Conservation (phyloP, 768 basidiomycete species). For the Lentinula lateritia region DNA sequence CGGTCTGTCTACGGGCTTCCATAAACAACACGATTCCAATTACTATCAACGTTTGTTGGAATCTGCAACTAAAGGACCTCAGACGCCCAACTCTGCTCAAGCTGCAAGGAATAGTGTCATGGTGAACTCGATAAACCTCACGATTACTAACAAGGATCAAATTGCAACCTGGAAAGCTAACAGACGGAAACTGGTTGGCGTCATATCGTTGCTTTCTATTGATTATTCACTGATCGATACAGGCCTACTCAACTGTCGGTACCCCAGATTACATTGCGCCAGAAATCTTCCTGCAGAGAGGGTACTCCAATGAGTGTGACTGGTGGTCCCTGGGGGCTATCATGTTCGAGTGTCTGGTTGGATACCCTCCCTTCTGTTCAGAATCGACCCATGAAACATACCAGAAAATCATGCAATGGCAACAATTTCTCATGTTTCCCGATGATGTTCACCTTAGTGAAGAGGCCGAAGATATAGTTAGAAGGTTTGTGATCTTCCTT, state of each 20-base stretch:
- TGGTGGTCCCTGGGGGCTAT: conserved; percentile 99
- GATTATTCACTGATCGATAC: conserved; percentile 2
- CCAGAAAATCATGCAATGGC: conserved; percentile 97
- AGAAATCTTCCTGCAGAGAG: conserved; percentile 93
- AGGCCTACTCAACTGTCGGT: conserved; percentile 98
- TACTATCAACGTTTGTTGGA: conserved; percentile 92
- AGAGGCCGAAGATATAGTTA: conserved; percentile 87
- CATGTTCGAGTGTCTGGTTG: conserved; percentile 97
- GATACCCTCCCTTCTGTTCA: conserved; percentile 91
- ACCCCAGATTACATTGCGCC: conserved; percentile 90
- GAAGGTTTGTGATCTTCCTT: conserved; percentile 41
- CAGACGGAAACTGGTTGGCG: conserved; percentile 79
- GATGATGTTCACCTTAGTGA: conserved; percentile 90
- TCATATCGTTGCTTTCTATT: not conserved
- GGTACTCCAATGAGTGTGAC: conserved; percentile 98
- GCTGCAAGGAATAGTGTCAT: conserved; percentile 86
- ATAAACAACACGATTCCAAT: conserved; percentile 93
- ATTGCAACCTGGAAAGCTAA: conserved; percentile 99
- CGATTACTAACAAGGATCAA: conserved; percentile 88
- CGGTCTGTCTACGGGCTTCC: conserved; percentile 98
- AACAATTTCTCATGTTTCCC: conserved; percentile 78
- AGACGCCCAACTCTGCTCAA: conserved; percentile 35
- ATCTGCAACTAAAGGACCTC: conserved; percentile 42
- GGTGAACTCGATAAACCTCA: conserved; percentile 96
- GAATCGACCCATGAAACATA: conserved; percentile 98